Base-by-base conservation (phyloP, 2,329 filamentous ascomycete species). In the Lasiodiplodia theobromae region DNA sequence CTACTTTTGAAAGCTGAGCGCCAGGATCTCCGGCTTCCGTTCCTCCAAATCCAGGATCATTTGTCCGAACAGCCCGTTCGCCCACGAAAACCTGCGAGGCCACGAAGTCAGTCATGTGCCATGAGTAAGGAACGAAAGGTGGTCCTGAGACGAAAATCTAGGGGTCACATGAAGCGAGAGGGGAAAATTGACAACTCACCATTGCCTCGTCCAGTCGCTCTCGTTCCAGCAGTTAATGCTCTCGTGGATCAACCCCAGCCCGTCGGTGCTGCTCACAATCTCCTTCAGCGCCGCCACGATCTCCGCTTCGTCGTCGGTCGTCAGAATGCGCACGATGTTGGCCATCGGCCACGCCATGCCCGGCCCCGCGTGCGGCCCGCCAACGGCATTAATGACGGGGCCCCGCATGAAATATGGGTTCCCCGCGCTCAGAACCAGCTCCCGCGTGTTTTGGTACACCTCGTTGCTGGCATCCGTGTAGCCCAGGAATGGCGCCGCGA, bases 401-500 rank as follows among this genome's bases (percentile, higher is more conserved):
- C 84, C 84, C 18, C 77, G 78, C 80, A 84, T 84, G 70, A 78
- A 86, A 74, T 86, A 86, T 0, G 84, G 81, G 70, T 86, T 86
- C 1, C 75, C 71, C 2, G 78, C 74, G 70, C 78, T 79, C 21
- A 86, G 78, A n/a, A 84, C 71, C 54, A 84, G 74, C 2, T 74
- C 71, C 18, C 84, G 80, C 5, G 84, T 86, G 71, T 81, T 82
- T 40, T 79, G 77, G 70, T 86, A 86, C 14, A 81, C 78, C 51
- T 84, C 80, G 34, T 69, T 6, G 69, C 79, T 73, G 25, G 58
- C 70, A 52, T 81, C 74, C 1, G 81, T 72, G 68, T 89, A 92
- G 10, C 88, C 87, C 65, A 91, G 80, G 73, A 91, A 87, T 0
- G 90, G 89, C 28, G 89, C 85, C 1, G 87, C 87, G 51, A 92